Evolutionary conservation across 148 eudicot species (phyloP), one percentile per base, ranked within the genome.

Genomic region (Rhododendron griersonianum): DNA sequence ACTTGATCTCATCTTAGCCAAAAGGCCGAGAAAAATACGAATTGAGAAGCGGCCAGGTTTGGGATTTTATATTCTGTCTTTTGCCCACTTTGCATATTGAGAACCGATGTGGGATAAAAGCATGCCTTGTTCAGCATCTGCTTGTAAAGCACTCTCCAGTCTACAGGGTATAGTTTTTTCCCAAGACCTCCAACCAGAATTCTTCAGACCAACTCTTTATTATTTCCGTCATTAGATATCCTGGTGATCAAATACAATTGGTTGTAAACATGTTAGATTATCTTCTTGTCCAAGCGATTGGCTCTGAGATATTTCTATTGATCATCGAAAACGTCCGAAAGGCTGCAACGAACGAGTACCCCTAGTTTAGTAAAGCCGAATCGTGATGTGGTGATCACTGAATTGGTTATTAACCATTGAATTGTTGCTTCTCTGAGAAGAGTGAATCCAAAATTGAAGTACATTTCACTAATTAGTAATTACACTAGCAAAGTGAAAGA

Each of bases 1-100:
- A 92, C 96, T 93, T 92, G 92, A 95, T 95, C 30, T 30, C 30
- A 30, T 30, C 95, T 92, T 95, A 92, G 96, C 96, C 96, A 92
- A 95, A 93, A 92, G 96, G 94, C 93, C 94, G 87, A 90, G 90
- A 90, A 90, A 90, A 90, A 89, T 88, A 90, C 85, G 79, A 53
- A 14, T 53, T 53, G 57, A 1, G 13, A 10, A 8, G 13, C 0
- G 6, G 47, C 8, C 53, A 50, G 14, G 53, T 2, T 10, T 11
- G 53, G 14, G 15, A 1, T 10, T 50, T 51, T 11, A 51, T 51
- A 14, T 14, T 51, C 57, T 8, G 48, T 51, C 18, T 51, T 48
- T 51, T 51, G 57, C 57, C 57, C 57, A 51, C 57, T 61, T 61
- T 61, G 11, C 9, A 6, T 2, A 19, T 2, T 19, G 25, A 7